Base-by-base conservation (phyloP, 2,329 filamentous ascomycete genomes). In the Epichloe typhina region DNA sequence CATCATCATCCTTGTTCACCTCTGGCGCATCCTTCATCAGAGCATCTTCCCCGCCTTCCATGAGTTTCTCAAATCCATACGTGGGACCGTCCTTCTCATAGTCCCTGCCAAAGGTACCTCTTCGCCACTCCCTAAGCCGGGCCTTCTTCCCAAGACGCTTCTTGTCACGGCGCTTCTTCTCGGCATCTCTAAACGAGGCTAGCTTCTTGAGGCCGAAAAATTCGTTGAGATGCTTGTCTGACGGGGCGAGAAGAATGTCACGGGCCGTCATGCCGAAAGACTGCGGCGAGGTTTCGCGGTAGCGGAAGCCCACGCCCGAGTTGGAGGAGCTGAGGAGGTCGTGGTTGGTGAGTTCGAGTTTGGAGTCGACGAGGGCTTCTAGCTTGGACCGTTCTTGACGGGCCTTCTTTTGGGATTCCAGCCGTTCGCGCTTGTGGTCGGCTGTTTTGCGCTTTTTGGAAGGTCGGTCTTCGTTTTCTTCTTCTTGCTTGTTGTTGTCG, bases 191-290 rank as follows among this genome's bases (percentile, higher is more conserved):
- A 73, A 93, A 98, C 5, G 86, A 76, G 4, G 91, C 90, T 53
- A 96, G 79, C 71, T 96, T 97, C 77, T 98, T 98, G 61, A 98
- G 72, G 6, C 93, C 91, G 5, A 84, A 91, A 62, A 85, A 98
- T 57, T 90, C 77, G 67, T 98, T 98, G 56, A 98, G 79, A 50
- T 84, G 82, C 45, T 80, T 73, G 69, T 98, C 93, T 43, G 84
- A 85, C 0, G 90, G 88, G 57, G 95, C 88, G 64, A 84, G 76
- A 36, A 98, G 78, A 59, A 98, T 97, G 67, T 98, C 93, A 54
- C 83, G 80, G 1, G 90, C 75, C 0, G 88, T 95, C 62, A 98
- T 81, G 52, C 93, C 93, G 64, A 95, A 98, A 12, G 85, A 81
- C 50, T 85, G 84, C 1, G 93, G 91, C 0, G 88, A 94, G 2